Base-by-base conservation (phyloP, 1,284 basidiomycete species). In the Melampsora americana region DNA sequence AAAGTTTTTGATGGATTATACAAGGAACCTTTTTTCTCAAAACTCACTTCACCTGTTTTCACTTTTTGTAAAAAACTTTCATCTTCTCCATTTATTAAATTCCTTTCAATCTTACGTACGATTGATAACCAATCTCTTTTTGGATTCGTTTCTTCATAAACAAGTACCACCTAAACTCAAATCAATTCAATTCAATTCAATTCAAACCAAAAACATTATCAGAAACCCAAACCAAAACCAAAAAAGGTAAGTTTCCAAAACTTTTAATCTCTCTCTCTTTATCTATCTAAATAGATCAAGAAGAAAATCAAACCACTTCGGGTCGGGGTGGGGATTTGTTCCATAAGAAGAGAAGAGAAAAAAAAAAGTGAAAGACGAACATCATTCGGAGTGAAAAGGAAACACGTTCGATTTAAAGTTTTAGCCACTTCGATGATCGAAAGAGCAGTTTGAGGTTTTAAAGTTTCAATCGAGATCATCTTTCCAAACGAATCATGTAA, bases 81-180 rank as follows among this genome's bases (percentile, higher is more conserved):
- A 20, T 23, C 50, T 53, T 53, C 5, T 53, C 50, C 50, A 53
- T 53, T 12, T 20, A 53, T 23, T 53, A 53, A 23, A 18, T 53
- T 23, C 23, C 14, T 53, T 53, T 53, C 50, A 23, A 53, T 53
- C 50, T 53, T 53, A 18, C 50, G 50, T 23, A 53, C 23, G 12
- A 53, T 53, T 3, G 50, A 20, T 53, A 53, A 4, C 50, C 50
- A 53, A 53, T 53, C 50, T 53, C 50, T 53, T 53, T 53, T 53
- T 5, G 50, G 50, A 18, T 18, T 20, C 3, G 18, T 53, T 23
- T 53, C 50, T 53, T 18, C 50, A 23, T 53, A 53, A 53, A 53
- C 50, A 53, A 53, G 16, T 18, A 23, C 50, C 2, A 53, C 50
- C 50, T 53, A 53, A 20, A 20, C 4, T 3, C 3, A 35, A 35